A percentile compares a stretch with the other conserved stretches of the same genome.
phyloP scores from a whole-genome alignment of 192 early-diverging fungal species.

The Phlyctochytrium planicorne region DNA sequence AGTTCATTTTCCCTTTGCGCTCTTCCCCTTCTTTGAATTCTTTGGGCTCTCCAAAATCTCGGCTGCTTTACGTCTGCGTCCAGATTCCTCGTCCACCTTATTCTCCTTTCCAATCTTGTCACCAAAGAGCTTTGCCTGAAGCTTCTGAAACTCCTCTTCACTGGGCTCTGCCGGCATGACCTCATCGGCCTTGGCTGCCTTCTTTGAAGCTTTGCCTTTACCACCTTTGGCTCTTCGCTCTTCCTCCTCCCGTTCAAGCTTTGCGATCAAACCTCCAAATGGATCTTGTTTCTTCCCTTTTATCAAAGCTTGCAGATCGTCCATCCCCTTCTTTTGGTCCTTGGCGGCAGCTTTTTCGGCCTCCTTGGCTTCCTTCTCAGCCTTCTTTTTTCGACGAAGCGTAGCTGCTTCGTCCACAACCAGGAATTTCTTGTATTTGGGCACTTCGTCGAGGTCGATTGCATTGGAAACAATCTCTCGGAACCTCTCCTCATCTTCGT shows the following conservation, averaged over 20 bases:
- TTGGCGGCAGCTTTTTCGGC: neutral
- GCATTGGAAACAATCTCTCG: slow-evolving; percentile 56
- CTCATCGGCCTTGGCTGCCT: slow-evolving; percentile 10
- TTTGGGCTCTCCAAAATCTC: neutral
- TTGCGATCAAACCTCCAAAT: slow-evolving; percentile 11
- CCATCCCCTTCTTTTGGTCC: slow-evolving; percentile 1
- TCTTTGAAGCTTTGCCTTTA: neutral
- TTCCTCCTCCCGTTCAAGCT: slow-evolving; percentile 9
- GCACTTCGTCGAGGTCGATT: slow-evolving; percentile 54
- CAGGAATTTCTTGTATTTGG: slow-evolving; percentile 38
- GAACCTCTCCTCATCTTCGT: slow-evolving; percentile 67
- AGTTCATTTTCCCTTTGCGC: too few relatives aligned
- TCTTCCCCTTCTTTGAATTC: too few relatives aligned
- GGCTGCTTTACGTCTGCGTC: neutral
- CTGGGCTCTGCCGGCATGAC: slow-evolving; percentile 40
- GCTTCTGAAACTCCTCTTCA: slow-evolving; percentile 63
- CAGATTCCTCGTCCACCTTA: too few relatives aligned
- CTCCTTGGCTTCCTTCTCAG: slow-evolving; percentile 38
- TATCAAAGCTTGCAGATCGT: slow-evolving; percentile 9
- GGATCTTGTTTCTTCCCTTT: slow-evolving; percentile 18
- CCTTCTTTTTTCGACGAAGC: slow-evolving; percentile 32
- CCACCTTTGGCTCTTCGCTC: slow-evolving; percentile 3
- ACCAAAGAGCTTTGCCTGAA: slow-evolving; percentile 57
- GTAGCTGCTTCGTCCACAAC: slow-evolving; percentile 40
- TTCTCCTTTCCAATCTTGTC: slow-evolving; percentile 47